These are phyloP conservation scores for Trichosanthes cucumerina DNA, from an alignment of 306 rosid genomes.

Conservation along the genomic window DNA sequence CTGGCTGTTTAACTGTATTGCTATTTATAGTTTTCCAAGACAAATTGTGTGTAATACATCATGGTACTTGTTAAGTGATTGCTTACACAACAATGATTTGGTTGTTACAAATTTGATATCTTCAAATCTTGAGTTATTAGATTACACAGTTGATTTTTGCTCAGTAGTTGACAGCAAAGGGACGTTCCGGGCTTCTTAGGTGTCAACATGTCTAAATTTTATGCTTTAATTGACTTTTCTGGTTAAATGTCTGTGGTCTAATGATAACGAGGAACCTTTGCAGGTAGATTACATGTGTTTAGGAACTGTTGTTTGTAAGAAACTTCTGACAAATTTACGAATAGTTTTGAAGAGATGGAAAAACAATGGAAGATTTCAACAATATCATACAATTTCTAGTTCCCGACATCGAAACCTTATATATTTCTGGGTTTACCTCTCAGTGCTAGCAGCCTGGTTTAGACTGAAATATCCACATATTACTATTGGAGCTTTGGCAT, in stretches of 20 bases:
- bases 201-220: background rate
- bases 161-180: background rate
- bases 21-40: background rate
- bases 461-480: conserved; percentile 43
- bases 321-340: background rate
- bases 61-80: background rate
- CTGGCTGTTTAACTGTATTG: background rate
- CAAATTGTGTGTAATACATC: background rate
- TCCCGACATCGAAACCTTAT: background rate
- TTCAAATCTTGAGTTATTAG: background rate
- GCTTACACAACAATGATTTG: background rate
- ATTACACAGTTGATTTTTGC: background rate
- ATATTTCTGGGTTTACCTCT: background rate
- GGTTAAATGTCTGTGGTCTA: background rate
- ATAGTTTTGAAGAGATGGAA: background rate
- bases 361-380: background rate
- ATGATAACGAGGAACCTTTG: background rate
- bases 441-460: conserved; percentile 46
- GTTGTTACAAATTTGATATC: background rate
- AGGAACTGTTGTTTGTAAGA: background rate
- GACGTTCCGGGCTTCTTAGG: background rate
- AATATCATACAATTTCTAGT: background rate
- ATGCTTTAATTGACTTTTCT: background rate
- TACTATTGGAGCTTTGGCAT: conserved; percentile 32
- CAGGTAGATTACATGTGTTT: background rate